These are phyloP conservation scores for Diutina neorugosa DNA, from an alignment of 1,139 yeast species.

Conservation along the genomic window DNA sequence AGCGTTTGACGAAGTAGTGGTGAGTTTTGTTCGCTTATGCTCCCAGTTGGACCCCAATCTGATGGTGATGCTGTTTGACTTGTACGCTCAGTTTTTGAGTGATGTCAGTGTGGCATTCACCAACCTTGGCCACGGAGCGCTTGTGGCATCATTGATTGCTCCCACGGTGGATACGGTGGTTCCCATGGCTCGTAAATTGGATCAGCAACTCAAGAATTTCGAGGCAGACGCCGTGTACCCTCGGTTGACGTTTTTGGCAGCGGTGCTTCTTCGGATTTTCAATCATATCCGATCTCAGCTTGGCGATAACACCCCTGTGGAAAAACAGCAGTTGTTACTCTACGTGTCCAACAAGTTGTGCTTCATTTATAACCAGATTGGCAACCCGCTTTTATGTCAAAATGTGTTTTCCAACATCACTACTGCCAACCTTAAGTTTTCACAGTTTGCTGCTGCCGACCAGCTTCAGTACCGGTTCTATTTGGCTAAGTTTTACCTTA, in stretches of 20 bases:
- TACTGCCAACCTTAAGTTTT: slow-evolving; percentile 39
- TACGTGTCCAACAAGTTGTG: slow-evolving; percentile 49
- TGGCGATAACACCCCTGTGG: slow-evolving; percentile 17
- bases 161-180: slow-evolving; percentile 29
- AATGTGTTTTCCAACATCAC: slow-evolving; percentile 68
- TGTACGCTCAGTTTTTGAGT: slow-evolving; percentile 38
- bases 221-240: slow-evolving; percentile 31
- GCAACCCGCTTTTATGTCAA: slow-evolving; percentile 57
- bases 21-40: slow-evolving; percentile 38
- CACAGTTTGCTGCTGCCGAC: slow-evolving; percentile 34
- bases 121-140: slow-evolving; percentile 37
- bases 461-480: slow-evolving; percentile 57
- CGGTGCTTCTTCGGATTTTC: slow-evolving; percentile 46
- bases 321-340: slow-evolving; percentile 40
- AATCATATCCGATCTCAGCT: slow-evolving; percentile 52
- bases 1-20: slow-evolving; percentile 40
- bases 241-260: slow-evolving; percentile 42
- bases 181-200: slow-evolving; percentile 27
- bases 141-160: slow-evolving; percentile 32
- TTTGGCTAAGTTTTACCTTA: slow-evolving; percentile 53
- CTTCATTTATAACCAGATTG: slow-evolving; percentile 47
- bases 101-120: slow-evolving; percentile 49
- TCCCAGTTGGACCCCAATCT: slow-evolving; percentile 53
- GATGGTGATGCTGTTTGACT: slow-evolving; percentile 43
- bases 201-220: slow-evolving; percentile 33